These are phyloP conservation scores for Purpureocillium lavendulum DNA, from an alignment of 2,329 filamentous ascomycete genomes.

Conservation along the genomic window DNA sequence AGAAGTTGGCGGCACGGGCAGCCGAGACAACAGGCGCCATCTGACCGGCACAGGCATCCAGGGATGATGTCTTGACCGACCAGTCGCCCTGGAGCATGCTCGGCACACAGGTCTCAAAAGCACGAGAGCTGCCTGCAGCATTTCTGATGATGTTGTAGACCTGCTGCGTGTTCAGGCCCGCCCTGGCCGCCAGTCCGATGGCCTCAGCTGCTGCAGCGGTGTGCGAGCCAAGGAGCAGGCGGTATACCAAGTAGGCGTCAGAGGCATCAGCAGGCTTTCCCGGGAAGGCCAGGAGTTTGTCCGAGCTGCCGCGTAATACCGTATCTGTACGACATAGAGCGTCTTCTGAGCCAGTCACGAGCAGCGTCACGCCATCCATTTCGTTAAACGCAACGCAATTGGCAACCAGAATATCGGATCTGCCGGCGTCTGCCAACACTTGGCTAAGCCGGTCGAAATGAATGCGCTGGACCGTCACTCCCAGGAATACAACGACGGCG, in stretches of 20 bases:
- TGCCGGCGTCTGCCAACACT: too few relatives aligned
- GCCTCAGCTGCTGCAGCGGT: constrained; percentile 42
- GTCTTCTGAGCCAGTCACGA: too few relatives aligned
- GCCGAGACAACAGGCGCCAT: constrained; percentile 20
- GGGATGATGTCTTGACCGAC: constrained; percentile 20
- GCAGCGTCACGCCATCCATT: too few relatives aligned
- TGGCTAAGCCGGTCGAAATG: too few relatives aligned
- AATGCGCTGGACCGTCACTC: too few relatives aligned
- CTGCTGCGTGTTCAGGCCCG: constrained; percentile 33
- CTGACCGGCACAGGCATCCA: constrained; percentile 26
- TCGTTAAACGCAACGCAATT: too few relatives aligned
- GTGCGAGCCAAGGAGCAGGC: constrained; percentile 43
- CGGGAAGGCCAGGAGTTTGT: constrained; percentile 44
- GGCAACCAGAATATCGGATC: too few relatives aligned
- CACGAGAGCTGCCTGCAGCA: constrained; percentile 33
- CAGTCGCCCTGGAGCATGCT: constrained; percentile 44
- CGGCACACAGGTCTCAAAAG: constrained; percentile 48
- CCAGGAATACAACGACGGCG: too few relatives aligned
- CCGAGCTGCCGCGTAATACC: constrained; percentile 47
- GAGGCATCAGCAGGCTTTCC: constrained; percentile 41
- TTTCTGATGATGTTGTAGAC: constrained; percentile 19
- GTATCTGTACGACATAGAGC: constrained; percentile 27
- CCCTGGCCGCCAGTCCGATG: constrained; percentile 39
- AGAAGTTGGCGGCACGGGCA: constrained; percentile 20
- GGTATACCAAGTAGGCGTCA: constrained; percentile 46